Evolutionary conservation across 495 filamentous ascomycete species (phyloP), one percentile per base, ranked within the genome.

Genomic region (Rhypophila decipiens): DNA sequence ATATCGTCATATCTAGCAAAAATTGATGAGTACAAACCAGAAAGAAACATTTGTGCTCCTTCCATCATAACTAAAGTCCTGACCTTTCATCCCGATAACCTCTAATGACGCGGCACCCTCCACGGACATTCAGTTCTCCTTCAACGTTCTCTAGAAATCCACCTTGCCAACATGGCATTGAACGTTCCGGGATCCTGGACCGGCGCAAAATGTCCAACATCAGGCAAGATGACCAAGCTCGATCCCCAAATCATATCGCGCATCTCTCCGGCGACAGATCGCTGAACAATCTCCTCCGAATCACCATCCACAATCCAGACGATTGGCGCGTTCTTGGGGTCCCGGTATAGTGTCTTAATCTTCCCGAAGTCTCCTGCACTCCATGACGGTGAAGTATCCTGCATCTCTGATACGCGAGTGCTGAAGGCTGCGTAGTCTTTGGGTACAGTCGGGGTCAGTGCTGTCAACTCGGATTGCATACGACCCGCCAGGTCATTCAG

Each of bases 161-260:
- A 44, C 42, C 24, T 23, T 20, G 21, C 42, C 42, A 44, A 20
- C 12, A 44, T 7, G 13, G 9, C 42, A 44, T 44, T 44, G 11
- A 44, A 44, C 24, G 27, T 44, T 29, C 15, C 42, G 2, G 42
- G 42, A 33, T 44, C 42, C 24, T 44, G 24, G 17, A 44, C 10
- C 42, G 42, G 42, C 24, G 3, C 42, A 44, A 33, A 44, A 21
- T 44, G 42, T 20, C 42, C 42, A 4, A 44, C 42, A 31, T 44
- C 42, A 4, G 42, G 42, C 42, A 44, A 33, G 7, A 44, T 5
- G 24, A 44, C 42, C 42, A 44, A 44, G 15, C 27, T 35, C 27
- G 42, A 44, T 29, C 42, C 42, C 23, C 23, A 29, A 20, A 44
- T 33, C 15, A 15, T 34, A 19, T 44, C 42, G 15, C 42, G 11